A percentile compares a stretch with the other conserved stretches of the same genome.
phyloP scores from a whole-genome alignment of 176 grass and related monocot species.

The Sorghum bicolor region Sorghum_bicolor_NCBIv3 NC_012877.2:62130001-62130500 shows the following conservation, averaged over 20 bases:
- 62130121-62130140: neutral
- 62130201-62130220: neutral
- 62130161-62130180: neutral
- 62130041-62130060: neutral
- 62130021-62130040: constrained; percentile 17
- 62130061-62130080: neutral
- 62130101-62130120: neutral
- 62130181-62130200: neutral
- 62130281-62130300: neutral
- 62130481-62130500: constrained; percentile 2
- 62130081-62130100: neutral
- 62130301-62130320: neutral
- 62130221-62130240: neutral
- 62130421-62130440: neutral
- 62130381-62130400: neutral
- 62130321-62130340: neutral
- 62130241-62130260: neutral
- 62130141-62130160: neutral
- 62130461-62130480: neutral
- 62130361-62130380: neutral
- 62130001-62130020: constrained; percentile 16
- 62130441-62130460: neutral
- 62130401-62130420: neutral
- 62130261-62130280: neutral
- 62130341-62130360: neutral